Percentiles rank a stretch among this genome's conserved stretches.
Evolutionary conservation across 805 yeast genomes (phyloP).

Genomic region (Candida tibetensis): DNA sequence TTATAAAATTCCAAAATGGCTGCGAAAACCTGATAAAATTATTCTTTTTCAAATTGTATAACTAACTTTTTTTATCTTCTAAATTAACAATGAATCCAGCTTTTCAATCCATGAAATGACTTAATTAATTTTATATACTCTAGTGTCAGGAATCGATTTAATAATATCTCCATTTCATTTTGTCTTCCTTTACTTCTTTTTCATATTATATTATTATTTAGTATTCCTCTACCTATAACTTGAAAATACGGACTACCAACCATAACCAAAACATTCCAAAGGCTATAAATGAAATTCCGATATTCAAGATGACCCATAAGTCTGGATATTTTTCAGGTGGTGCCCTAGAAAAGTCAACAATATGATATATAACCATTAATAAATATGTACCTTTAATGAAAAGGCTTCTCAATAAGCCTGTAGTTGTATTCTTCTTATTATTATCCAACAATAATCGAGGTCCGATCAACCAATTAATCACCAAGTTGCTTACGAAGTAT

Average conservation of each 20-base stretch:
- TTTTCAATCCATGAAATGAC: too few relatives aligned
- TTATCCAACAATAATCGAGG: slow-evolving; percentile 9
- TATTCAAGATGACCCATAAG: slow-evolving; percentile 78
- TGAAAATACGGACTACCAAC: slow-evolving; percentile 53
- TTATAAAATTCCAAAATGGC: too few relatives aligned
- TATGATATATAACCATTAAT: slow-evolving; percentile 49
- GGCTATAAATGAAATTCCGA: slow-evolving; percentile 69
- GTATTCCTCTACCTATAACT: too few relatives aligned
- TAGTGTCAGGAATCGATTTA: too few relatives aligned
- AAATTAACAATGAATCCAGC: too few relatives aligned
- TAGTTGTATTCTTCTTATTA: slow-evolving; percentile 6
- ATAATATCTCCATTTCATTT: too few relatives aligned
- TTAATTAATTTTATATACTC: too few relatives aligned
- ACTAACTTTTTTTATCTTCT: too few relatives aligned
- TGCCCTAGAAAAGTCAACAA: slow-evolving; percentile 45
- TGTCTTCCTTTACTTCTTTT: too few relatives aligned
- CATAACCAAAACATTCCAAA: slow-evolving; percentile 80
- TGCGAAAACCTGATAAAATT: too few relatives aligned
- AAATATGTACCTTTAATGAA: slow-evolving; percentile 31
- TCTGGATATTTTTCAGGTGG: slow-evolving; percentile 76
- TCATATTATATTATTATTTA: too few relatives aligned
- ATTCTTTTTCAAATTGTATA: too few relatives aligned
- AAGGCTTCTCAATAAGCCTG: slow-evolving; percentile 23
- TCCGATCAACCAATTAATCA: slow-evolving; percentile 81
- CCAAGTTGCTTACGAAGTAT: slow-evolving; percentile 54